These are phyloP conservation scores for Cladosporium halotolerans DNA, from an alignment of 2,329 filamentous ascomycete species.

Conservation along the genomic window DNA sequence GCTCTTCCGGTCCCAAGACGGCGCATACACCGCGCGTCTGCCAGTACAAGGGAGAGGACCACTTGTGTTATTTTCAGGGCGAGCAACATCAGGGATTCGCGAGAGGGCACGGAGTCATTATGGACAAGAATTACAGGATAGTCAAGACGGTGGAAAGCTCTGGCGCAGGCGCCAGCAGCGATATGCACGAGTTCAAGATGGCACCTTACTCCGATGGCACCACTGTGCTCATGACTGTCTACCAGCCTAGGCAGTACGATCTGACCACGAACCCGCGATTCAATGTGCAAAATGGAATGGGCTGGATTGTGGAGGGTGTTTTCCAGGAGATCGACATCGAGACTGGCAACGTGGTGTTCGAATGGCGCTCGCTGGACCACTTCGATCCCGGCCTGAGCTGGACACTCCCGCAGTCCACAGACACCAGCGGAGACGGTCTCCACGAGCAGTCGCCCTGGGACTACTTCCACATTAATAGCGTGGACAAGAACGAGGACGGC, in stretches of 20 bases:
- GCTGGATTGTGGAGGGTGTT: slow-evolving; percentile 47
- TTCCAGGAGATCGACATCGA: slow-evolving; percentile 52
- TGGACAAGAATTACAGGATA: slow-evolving; percentile 44
- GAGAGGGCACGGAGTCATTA: slow-evolving; percentile 47
- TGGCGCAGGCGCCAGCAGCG: slow-evolving; percentile 37
- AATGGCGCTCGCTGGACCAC: slow-evolving; percentile 54
- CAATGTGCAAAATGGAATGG: slow-evolving; percentile 37
- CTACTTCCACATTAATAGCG: slow-evolving; percentile 51
- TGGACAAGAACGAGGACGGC: slow-evolving; percentile 45
- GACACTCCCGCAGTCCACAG: slow-evolving; percentile 39
- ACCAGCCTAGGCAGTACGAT: slow-evolving; percentile 39
- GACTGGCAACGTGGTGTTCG: slow-evolving; percentile 51
- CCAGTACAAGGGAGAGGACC: slow-evolving; percentile 41
- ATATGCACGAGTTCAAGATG: slow-evolving; percentile 49
- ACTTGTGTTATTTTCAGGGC: slow-evolving; percentile 49
- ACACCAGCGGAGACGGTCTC: slow-evolving; percentile 42
- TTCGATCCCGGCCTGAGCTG: slow-evolving; percentile 45
- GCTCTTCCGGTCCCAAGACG: slow-evolving; percentile 43
- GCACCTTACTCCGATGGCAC: slow-evolving; percentile 39
- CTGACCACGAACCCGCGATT: slow-evolving; percentile 36
- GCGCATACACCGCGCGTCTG: slow-evolving; percentile 45
- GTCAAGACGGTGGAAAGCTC: slow-evolving; percentile 41
- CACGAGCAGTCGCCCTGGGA: slow-evolving; percentile 45
- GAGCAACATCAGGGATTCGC: slow-evolving; percentile 48
- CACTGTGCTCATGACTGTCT: slow-evolving; percentile 34